phyloP scores from a whole-genome alignment of 176 grass and related monocot species.

The Oryza meyeriana region DNA sequence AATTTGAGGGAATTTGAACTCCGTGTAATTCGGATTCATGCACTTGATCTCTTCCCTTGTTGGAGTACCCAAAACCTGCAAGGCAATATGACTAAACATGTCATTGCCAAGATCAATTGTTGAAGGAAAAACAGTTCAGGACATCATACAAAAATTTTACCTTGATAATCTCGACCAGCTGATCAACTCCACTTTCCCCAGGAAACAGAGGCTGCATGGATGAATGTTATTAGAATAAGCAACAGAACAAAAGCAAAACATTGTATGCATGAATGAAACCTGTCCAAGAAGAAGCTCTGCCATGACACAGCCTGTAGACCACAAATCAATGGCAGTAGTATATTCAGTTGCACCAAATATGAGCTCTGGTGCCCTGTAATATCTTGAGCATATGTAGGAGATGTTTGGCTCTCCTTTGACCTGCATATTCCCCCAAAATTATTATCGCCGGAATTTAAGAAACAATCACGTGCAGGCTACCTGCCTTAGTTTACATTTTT shows the following conservation, averaged over 20 bases:
- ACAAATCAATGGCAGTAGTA: conserved; percentile 92
- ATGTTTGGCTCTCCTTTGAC: conserved; percentile 97
- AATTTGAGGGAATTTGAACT: conserved; percentile 99
- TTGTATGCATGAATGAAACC: conserved; percentile 36
- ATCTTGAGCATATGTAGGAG: conserved; percentile 99
- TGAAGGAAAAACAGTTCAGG: not conserved
- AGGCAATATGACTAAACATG: conserved; percentile 31
- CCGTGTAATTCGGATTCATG: conserved; percentile 96
- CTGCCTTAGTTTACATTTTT: not conserved
- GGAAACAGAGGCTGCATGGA: conserved; percentile 84
- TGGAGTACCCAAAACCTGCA: conserved; percentile 96
- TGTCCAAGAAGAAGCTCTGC: conserved; percentile 89
- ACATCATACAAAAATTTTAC: conserved; percentile 41
- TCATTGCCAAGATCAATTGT: conserved; percentile 19
- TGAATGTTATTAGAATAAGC: conserved; percentile 21
- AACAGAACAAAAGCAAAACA: not conserved
- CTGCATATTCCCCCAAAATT: conserved; percentile 34
- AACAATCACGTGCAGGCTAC: not conserved
- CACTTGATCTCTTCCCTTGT: conserved; percentile 99
- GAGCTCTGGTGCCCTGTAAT: conserved; percentile 95
- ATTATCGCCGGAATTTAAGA: not conserved
- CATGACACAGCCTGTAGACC: conserved; percentile 98
- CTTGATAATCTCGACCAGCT: conserved; percentile 98
- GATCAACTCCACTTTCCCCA: conserved; percentile 98
- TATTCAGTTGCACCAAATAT: conserved; percentile 98